Conservation (phyloP, 2,329 filamentous ascomycete species). For the Pezicula radicicola region DNA sequence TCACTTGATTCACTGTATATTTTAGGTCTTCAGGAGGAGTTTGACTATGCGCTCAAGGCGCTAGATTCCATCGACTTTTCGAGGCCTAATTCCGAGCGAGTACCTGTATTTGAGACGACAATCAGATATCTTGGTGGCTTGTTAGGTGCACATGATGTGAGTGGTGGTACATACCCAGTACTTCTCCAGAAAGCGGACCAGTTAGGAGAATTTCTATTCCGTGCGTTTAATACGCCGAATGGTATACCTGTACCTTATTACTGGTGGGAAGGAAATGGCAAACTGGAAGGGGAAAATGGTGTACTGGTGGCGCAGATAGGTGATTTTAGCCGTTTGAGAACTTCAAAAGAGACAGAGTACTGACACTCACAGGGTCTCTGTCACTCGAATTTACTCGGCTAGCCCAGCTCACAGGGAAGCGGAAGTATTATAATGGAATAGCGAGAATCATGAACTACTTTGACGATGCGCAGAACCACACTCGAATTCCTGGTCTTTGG, state of each 20-base stretch:
- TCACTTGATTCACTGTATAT: conserved; percentile 80
- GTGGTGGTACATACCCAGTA: conserved; percentile 4
- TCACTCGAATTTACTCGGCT: conserved; percentile 70
- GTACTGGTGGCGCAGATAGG: conserved; percentile 5
- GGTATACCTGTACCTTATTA: conserved; percentile 82
- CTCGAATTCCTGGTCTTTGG: conserved; percentile 75
- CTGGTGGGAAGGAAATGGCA: conserved; percentile 51
- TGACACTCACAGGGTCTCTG: conserved; percentile 28
- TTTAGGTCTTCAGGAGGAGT: conserved; percentile 73
- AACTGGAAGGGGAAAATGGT: conserved; percentile 4
- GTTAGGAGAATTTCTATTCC: conserved; percentile 65
- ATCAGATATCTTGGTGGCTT: conserved; percentile 20
- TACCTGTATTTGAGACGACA: conserved; percentile 18
- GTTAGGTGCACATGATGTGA: conserved; percentile 12
- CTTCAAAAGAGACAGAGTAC: not conserved
- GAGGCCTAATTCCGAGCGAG: conserved; percentile 7
- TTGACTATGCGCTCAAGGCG: conserved; percentile 68
- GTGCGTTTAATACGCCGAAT: conserved; percentile 79
- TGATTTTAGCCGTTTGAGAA: too few species aligned
- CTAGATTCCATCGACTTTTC: conserved; percentile 35
- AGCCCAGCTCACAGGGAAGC: conserved; percentile 64
- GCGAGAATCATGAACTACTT: conserved; percentile 70
- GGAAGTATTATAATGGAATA: conserved; percentile 73
- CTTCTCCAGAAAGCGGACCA: conserved; percentile 65
- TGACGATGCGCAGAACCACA: conserved; percentile 64